Evolutionary conservation across 1,284 basidiomycete genomes (phyloP), one percentile per base, ranked within the genome.

Genomic region (Schizophyllum amplum): DNA sequence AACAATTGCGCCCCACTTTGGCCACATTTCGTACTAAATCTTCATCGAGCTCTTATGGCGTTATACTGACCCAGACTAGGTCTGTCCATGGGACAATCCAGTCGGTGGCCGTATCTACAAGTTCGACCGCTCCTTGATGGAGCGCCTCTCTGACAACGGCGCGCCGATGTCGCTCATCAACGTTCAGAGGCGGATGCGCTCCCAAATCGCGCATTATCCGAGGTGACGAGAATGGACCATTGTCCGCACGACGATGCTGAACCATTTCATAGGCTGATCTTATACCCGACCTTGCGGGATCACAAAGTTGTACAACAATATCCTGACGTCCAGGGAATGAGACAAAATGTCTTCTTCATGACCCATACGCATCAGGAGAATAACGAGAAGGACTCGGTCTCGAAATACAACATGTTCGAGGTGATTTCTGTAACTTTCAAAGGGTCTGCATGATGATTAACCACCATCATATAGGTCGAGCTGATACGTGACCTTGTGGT

Each of bases 401-500:
- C 80, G 57, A 88, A 84, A 62, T 81, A 74, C 65, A 90, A 90
- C 61, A 67, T 65, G 5, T 86, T 78, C 56, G 88, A 91, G 77
- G 87, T 84, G 56, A 57, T 71, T 21, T 22, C 24, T 9, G n/a
- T 5, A 7, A 5, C n/a, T 20, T 17, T 47, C 42, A 55, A 11
- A 20, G 27, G 23, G 7, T 47, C 52, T 22, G 22, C 51, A 26
- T 52, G 5, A 6, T 33, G 27, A 33, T 33, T 33, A 52, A 24
- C 22, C 33, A 50, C 51, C 24, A 23, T 5, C 33, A 2, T 4
- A 58, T 51, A 88, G 87, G 86, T 86, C 5, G 64, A 72, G 5
- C 87, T 90, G 83, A 84, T 86, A 54, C 75, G 76, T 51, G 87
- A 88, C 60, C 72, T 90, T 1, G 86, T 89, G 1, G 65, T 86